A percentile compares a stretch with the other conserved stretches of the same genome.
Conservation (phyloP, 2,329 filamentous ascomycete genomes). For the Neonectria punicea region DNA sequence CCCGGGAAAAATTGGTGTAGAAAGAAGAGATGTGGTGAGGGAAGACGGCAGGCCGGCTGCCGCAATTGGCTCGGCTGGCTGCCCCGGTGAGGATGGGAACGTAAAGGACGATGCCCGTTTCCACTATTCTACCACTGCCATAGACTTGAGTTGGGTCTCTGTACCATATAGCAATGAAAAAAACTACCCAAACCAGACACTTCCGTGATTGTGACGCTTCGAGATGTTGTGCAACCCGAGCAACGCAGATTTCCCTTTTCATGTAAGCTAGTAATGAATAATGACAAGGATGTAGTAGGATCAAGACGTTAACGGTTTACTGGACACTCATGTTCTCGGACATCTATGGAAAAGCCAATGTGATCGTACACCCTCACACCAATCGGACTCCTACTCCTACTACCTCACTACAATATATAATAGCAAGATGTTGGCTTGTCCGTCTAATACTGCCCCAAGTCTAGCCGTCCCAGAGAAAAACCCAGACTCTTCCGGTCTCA, state of each 20-base stretch:
- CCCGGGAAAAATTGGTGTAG: constrained; percentile 15
- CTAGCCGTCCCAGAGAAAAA: constrained; percentile 21
- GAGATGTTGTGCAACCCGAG: background rate
- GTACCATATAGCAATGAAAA: constrained; percentile 50
- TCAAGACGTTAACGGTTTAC: constrained; percentile 14
- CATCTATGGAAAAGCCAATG: constrained; percentile 9
- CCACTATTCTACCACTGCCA: constrained; percentile 45
- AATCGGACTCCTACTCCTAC: background rate
- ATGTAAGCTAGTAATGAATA: background rate
- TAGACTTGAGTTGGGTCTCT: constrained; percentile 49
- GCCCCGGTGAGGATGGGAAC: constrained; percentile 12
- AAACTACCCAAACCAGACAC: constrained; percentile 31
- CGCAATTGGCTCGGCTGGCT: constrained; percentile 21
- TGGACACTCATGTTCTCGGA: constrained; percentile 10
- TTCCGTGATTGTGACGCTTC: constrained; percentile 15
- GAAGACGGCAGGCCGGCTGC: constrained; percentile 17
- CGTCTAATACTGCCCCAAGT: constrained; percentile 18
- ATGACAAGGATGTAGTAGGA: background rate
- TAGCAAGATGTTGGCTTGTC: constrained; percentile 2
- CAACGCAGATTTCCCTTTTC: background rate
- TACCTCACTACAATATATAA: background rate
- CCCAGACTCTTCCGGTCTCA: background rate
- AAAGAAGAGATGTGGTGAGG: constrained; percentile 24
- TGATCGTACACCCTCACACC: constrained; percentile 16
- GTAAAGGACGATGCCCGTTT: constrained; percentile 38